phyloP scores from a whole-genome alignment of 257 asterid genomes.

The Solanum peruvianum region DNA sequence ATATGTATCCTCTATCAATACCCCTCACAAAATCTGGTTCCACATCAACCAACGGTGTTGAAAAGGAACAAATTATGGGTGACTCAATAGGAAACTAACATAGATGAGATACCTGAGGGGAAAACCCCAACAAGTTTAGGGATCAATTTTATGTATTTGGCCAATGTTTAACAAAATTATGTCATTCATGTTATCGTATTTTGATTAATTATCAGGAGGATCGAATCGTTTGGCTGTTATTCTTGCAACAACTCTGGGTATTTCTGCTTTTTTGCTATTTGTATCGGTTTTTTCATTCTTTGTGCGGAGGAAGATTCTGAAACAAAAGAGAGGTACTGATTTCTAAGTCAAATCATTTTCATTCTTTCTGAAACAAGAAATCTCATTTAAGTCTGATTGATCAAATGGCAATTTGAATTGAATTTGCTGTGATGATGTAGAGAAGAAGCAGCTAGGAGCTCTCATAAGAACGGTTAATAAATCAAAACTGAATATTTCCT shows the following conservation, averaged over 20 bases:
- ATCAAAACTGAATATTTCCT: slow-evolving; percentile 48
- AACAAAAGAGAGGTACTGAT: slow-evolving; percentile 26
- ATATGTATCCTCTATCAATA: no score
- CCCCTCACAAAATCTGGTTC: no score
- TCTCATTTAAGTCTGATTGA: not conserved
- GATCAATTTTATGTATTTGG: no score
- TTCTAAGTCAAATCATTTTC: not conserved
- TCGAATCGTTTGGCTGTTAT: slow-evolving; percentile 31
- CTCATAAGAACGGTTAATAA: slow-evolving; percentile 24
- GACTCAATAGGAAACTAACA: no score
- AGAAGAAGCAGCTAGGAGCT: slow-evolving; percentile 45
- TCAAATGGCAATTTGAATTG: not conserved
- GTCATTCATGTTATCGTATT: not conserved
- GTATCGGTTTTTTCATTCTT: slow-evolving; percentile 21
- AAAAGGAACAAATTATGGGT: no score
- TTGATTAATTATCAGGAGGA: slow-evolving; percentile 14
- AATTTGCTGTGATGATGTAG: slow-evolving; percentile 16
- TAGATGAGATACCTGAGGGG: no score
- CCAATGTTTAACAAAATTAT: not conserved
- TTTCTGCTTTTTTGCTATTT: slow-evolving; percentile 14
- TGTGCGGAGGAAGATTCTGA: slow-evolving; percentile 28
- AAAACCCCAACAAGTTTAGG: no score
- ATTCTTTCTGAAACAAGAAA: not conserved
- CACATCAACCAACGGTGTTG: no score
- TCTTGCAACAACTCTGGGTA: slow-evolving; percentile 30